Evolutionary conservation across 768 basidiomycete species (phyloP), one percentile per base, ranked within the genome.

Genomic region (Boletus eberwhitei): DNA sequence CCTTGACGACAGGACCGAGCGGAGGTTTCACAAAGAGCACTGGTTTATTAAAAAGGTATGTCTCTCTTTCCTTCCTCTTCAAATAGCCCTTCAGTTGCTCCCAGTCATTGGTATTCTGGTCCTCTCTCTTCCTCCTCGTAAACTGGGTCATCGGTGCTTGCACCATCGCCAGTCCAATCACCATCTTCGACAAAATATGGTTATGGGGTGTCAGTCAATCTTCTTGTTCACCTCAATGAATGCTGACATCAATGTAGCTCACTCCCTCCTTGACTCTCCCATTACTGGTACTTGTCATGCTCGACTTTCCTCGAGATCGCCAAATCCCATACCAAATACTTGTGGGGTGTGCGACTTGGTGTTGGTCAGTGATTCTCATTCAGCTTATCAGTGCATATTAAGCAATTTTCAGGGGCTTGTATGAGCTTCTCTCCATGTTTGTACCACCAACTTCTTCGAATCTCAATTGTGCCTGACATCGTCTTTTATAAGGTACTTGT

Each of bases 301-400:
- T 80, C 63, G 85, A 93, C 73, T 84, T 82, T 75, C 90, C 89
- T 2, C 76, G 86, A 40, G 80, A 85, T 56, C 76, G 80, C 19
- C 74, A 75, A 14, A 68, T 73, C 29, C 67, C 79, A 5, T 91
- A 89, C 67, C 90, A 92, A 70, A 46, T 75, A n/a, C 74, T 80
- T 43, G 71, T 90, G 17, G 69, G 76, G 4, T 66, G 78, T 45
- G 79, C 86, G 2, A 78, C 82, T 17, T 89, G 87, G 86, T 74
- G 71, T 55, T 88, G 86, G 88, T 82, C 60, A 55, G 76, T 64
- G 22, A 29, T 21, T 57, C 42, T 14, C 43, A 22, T 5, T 46
- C 36, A 13, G 45, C 35, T 47, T 36, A 53, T 36, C 50, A n/a
- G 12, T 48, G 26, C 48, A 24, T 44, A 35, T 57, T 69, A 50